Percentiles rank a stretch among this genome's conserved stretches.
Conservation (phyloP, 2,329 filamentous ascomycete genomes). For the Fusarium incarnatum region DNA sequence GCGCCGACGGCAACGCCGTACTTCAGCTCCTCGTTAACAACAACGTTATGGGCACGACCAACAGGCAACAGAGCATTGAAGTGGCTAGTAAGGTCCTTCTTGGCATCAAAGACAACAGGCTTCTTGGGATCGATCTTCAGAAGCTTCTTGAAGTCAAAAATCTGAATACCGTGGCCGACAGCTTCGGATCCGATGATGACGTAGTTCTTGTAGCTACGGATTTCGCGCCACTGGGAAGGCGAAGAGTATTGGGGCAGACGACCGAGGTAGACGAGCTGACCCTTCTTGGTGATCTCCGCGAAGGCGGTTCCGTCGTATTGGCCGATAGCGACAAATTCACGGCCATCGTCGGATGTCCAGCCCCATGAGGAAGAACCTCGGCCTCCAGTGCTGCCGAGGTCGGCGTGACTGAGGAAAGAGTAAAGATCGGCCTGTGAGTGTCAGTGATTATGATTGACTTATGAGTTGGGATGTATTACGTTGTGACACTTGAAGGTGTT, state of each 20-base stretch:
- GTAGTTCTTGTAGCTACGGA: conserved; percentile 54
- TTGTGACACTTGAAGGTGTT: conserved; percentile 63
- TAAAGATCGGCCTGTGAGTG: conserved; percentile 59
- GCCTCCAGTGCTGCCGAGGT: conserved; percentile 59
- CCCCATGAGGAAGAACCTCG: conserved; percentile 58
- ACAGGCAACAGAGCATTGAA: conserved; percentile 49
- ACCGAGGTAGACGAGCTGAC: conserved; percentile 60
- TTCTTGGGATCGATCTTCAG: conserved; percentile 57
- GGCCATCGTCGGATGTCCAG: conserved; percentile 60
- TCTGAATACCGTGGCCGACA: conserved; percentile 67
- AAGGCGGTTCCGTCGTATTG: conserved; percentile 64
- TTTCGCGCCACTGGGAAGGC: conserved; percentile 55
- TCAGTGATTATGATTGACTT: too few relatives aligned
- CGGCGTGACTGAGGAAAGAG: conserved; percentile 65
- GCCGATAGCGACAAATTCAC: conserved; percentile 62
- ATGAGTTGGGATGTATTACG: conserved; percentile 42
- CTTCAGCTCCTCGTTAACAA: conserved; percentile 60
- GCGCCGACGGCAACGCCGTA: conserved; percentile 61
- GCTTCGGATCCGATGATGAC: conserved; percentile 59
- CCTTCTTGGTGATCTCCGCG: conserved; percentile 58
- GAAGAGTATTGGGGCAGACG: conserved; percentile 58
- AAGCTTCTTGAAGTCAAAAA: conserved; percentile 70
- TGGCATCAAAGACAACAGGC: conserved; percentile 51
- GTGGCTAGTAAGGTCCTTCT: conserved; percentile 52
- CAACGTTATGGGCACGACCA: conserved; percentile 65